These are phyloP conservation scores for Fusarium hostae DNA, from an alignment of 2,329 filamentous ascomycete genomes.

Conservation along the genomic window DNA sequence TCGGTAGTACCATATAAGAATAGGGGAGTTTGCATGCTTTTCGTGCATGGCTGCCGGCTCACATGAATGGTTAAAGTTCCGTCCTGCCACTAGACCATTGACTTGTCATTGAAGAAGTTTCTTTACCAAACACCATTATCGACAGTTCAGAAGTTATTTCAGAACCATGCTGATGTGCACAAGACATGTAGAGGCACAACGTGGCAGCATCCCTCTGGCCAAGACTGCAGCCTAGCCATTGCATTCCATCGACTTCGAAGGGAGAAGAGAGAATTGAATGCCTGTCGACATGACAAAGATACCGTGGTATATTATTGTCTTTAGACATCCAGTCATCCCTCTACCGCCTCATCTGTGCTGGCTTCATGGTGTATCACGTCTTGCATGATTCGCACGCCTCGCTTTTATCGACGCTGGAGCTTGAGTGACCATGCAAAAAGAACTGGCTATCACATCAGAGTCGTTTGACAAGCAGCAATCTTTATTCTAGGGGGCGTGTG, in stretches of 20 bases:
- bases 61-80: slow-evolving; percentile 47
- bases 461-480: neutral
- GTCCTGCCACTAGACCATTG: slow-evolving; percentile 18
- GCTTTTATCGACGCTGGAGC: slow-evolving; percentile 7
- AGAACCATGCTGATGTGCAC: slow-evolving; percentile 24
- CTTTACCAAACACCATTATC: slow-evolving; percentile 22
- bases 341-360: slow-evolving; percentile 33
- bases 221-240: slow-evolving; percentile 24
- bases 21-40: slow-evolving; percentile 44
- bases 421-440: slow-evolving; percentile 30
- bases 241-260: slow-evolving; percentile 28
- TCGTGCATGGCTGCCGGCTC: slow-evolving; percentile 49
- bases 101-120: slow-evolving; percentile 11
- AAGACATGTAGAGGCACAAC: slow-evolving; percentile 41
- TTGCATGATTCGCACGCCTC: slow-evolving; percentile 17
- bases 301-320: slow-evolving; percentile 25
- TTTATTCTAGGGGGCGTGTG: slow-evolving; percentile 5
- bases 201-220: slow-evolving; percentile 41
- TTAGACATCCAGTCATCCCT: slow-evolving; percentile 30
- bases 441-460: slow-evolving; percentile 35
- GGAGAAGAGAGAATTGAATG: slow-evolving; percentile 18
- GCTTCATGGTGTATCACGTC: slow-evolving; percentile 7
- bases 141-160: slow-evolving; percentile 33
- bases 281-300: slow-evolving; percentile 7
- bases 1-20: slow-evolving; percentile 35